A percentile compares a stretch with the other conserved stretches of the same genome.
Conservation (phyloP, 306 rosid genomes). For the Pachyrhizus erosus region DNA sequence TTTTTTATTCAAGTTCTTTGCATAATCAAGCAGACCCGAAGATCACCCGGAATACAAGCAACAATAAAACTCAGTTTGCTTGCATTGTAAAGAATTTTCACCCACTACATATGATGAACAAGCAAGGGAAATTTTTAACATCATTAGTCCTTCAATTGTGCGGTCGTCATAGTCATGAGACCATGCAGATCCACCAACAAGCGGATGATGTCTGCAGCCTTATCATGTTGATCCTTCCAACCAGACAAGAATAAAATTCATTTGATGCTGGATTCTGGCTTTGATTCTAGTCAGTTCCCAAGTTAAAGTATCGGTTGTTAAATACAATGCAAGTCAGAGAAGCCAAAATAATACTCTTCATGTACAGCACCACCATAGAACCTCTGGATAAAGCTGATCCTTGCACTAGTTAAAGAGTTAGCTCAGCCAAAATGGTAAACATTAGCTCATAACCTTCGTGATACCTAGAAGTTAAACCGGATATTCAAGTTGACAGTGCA, state of each 20-base stretch:
- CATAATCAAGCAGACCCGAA: constrained; percentile 4
- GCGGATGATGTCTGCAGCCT: not conserved
- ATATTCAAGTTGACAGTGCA: not conserved
- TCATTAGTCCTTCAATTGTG: not conserved
- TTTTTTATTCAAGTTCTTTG: too few relatives aligned
- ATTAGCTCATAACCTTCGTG: not conserved
- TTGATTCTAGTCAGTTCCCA: not conserved
- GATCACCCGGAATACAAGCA: not conserved
- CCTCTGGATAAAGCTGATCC: constrained; percentile 9
- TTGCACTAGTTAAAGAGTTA: constrained; percentile 13
- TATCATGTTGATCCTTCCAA: constrained; percentile 1
- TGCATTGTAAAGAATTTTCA: constrained; percentile 4
- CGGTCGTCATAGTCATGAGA: not conserved
- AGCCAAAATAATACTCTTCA: not conserved
- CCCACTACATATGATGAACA: not conserved
- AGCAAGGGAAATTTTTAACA: not conserved
- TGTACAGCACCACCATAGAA: constrained; percentile 16
- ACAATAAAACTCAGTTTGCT: constrained; percentile 2
- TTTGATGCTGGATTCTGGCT: constrained; percentile 8
- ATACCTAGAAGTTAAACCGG: not conserved
- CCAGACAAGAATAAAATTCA: not conserved
- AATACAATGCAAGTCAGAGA: not conserved
- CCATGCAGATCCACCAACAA: not conserved
- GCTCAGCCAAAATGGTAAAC: constrained; percentile 9
- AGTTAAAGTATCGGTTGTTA: not conserved